A percentile compares a stretch with the other conserved stretches of the same genome.
phyloP scores from a whole-genome alignment of 1,139 yeast genomes.

The Suhomyces bolitotheri region DNA sequence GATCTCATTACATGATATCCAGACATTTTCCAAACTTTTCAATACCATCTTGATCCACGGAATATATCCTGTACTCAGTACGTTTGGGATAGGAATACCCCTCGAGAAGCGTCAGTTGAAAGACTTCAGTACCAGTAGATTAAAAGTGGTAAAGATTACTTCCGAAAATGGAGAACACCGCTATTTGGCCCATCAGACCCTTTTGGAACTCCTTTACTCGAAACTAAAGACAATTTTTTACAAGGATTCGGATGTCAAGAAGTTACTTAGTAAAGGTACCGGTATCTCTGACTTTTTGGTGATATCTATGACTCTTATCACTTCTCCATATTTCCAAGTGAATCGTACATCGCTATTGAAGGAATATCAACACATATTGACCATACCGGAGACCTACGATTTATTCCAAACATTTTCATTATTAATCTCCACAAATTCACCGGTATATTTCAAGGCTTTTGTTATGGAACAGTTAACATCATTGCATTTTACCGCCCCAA shows the following conservation, averaged over 20 bases:
- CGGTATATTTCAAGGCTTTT: conserved; percentile 42
- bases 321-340: conserved; percentile 34
- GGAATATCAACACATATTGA: conserved; percentile 14
- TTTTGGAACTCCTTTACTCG: conserved; percentile 38
- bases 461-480: conserved; percentile 49
- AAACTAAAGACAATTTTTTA: conserved; percentile 36
- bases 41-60: conserved; percentile 70
- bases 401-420: conserved; percentile 57
- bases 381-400: conserved; percentile 59
- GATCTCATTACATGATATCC: conserved; percentile 83
- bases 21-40: conserved; percentile 62
- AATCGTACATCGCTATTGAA: conserved; percentile 1
- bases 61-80: conserved; percentile 61
- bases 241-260: conserved; percentile 51
- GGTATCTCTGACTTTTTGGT: conserved; percentile 72
- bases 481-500: conserved; percentile 55
- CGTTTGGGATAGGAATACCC: conserved; percentile 62
- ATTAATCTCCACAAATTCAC: conserved; percentile 39
- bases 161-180: background rate
- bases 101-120: conserved; percentile 58
- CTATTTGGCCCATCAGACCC: conserved; percentile 10
- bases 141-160: conserved; percentile 22
- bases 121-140: conserved; percentile 34
- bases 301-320: conserved; percentile 52
- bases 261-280: conserved; percentile 63